Percentiles rank a stretch among this genome's conserved stretches.
phyloP scores from a whole-genome alignment of 768 basidiomycete genomes.

The Suillus brevipes region DNA sequence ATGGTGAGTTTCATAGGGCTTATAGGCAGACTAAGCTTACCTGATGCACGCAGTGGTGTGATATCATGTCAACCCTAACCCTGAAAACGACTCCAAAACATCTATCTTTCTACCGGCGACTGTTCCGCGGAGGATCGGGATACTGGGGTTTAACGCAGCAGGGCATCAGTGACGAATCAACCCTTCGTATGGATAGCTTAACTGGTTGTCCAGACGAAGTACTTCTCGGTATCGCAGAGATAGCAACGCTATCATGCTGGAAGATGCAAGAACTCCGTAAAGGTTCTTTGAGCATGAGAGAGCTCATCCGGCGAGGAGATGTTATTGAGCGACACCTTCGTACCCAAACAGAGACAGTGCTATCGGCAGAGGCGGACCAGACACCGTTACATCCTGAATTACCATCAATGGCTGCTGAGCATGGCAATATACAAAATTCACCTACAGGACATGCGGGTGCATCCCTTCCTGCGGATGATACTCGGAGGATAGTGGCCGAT shows the following conservation, averaged over 20 bases:
- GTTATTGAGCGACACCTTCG: slow-evolving; percentile 67
- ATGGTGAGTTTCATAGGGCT: slow-evolving; percentile 52
- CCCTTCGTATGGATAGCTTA: slow-evolving; percentile 64
- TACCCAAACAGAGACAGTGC: slow-evolving; percentile 38
- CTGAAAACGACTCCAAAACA: slow-evolving; percentile 63
- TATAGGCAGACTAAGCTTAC: background rate
- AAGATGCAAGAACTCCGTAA: slow-evolving; percentile 63
- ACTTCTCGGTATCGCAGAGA: slow-evolving; percentile 73
- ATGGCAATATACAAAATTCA: slow-evolving; percentile 17
- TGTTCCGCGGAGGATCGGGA: slow-evolving; percentile 54
- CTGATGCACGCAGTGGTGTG: slow-evolving; percentile 60
- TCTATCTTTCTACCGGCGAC: slow-evolving; percentile 61
- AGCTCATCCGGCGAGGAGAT: slow-evolving; percentile 73
- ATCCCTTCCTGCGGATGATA: slow-evolving; percentile 38
- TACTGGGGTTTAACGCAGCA: slow-evolving; percentile 41
- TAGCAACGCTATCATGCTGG: slow-evolving; percentile 74
- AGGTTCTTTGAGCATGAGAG: slow-evolving; percentile 69
- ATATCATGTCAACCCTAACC: slow-evolving; percentile 70
- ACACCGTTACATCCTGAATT: slow-evolving; percentile 44
- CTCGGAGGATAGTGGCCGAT: slow-evolving; percentile 47
- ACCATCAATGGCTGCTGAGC: slow-evolving; percentile 9
- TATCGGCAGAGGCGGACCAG: slow-evolving; percentile 33
- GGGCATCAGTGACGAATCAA: slow-evolving; percentile 37
- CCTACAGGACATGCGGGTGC: slow-evolving; percentile 32
- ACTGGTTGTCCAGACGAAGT: slow-evolving; percentile 81